These are phyloP conservation scores for Camellia granthamiana DNA, from an alignment of 148 eudicot species.

Conservation along the genomic window DNA sequence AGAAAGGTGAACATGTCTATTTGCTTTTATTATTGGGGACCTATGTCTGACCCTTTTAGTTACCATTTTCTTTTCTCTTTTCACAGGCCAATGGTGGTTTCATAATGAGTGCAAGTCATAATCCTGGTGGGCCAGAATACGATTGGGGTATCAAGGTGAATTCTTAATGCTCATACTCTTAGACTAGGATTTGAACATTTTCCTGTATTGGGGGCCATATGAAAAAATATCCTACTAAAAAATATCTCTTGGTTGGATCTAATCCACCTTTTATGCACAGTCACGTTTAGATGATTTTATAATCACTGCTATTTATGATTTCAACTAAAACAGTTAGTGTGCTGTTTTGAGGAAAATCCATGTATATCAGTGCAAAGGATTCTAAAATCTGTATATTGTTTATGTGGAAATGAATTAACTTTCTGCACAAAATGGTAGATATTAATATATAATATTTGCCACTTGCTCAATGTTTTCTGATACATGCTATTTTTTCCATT, in stretches of 20 bases:
- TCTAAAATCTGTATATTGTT: background rate
- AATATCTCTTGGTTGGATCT: background rate
- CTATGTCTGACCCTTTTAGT: background rate
- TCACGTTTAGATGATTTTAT: background rate
- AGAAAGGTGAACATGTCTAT: slow-evolving; percentile 53
- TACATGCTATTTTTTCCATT: slow-evolving; percentile 15
- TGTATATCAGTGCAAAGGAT: background rate
- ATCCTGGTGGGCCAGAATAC: slow-evolving; percentile 97
- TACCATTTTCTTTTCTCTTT: background rate
- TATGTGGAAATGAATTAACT: background rate
- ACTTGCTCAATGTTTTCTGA: slow-evolving; percentile 13
- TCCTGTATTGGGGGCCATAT: background rate
- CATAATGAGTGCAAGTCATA: slow-evolving; percentile 99
- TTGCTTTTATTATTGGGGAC: slow-evolving; percentile 1
- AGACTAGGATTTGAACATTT: background rate
- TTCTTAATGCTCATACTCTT: background rate
- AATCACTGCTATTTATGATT: background rate
- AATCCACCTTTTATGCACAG: background rate
- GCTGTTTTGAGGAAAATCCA: background rate
- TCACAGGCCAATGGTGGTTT: slow-evolving; percentile 97
- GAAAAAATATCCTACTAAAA: background rate
- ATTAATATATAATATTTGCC: background rate
- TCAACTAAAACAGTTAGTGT: background rate
- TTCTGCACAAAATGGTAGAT: background rate
- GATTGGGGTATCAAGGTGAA: slow-evolving; percentile 99